phyloP scores from a whole-genome alignment of 2,329 filamentous ascomycete genomes.

The Chaetomium strumarium region DNA sequence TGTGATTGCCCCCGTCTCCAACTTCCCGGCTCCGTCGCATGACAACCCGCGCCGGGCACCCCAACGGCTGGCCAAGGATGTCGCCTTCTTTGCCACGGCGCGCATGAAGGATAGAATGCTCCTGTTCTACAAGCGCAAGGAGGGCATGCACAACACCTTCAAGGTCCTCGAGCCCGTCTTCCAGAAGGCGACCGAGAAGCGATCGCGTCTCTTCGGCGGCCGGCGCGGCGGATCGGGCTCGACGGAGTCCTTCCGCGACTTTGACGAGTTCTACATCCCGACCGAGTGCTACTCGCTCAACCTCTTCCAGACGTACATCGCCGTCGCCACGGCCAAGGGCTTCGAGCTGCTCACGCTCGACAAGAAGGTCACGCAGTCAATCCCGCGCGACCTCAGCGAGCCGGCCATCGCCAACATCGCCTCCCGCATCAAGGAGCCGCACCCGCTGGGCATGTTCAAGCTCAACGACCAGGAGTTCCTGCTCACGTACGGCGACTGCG shows the following conservation, averaged over 20 bases:
- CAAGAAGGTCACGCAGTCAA: conserved; percentile 92
- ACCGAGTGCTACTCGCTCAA: conserved; percentile 93
- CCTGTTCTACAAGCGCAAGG: conserved; percentile 95
- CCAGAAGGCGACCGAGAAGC: conserved; percentile 84
- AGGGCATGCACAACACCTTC: conserved; percentile 87
- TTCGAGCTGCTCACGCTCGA: conserved; percentile 95
- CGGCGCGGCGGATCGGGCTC: conserved; percentile 58
- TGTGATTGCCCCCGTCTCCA: conserved; percentile 61
- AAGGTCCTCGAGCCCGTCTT: conserved; percentile 95
- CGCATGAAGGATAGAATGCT: conserved; percentile 95
- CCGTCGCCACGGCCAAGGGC: conserved; percentile 83
- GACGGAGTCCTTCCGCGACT: conserved; percentile 96
- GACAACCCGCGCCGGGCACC: conserved; percentile 81
- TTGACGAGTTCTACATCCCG: conserved; percentile 97
- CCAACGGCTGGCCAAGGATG: conserved; percentile 85
- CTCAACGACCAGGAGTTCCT: conserved; percentile 89
- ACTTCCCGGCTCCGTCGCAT: conserved; percentile 54
- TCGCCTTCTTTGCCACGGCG: conserved; percentile 93
- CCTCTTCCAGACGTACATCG: conserved; percentile 89
- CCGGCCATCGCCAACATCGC: conserved; percentile 80
- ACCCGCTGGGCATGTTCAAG: conserved; percentile 92
- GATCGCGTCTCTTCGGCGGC: conserved; percentile 58
- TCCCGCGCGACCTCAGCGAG: conserved; percentile 72
- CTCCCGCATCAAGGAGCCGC: conserved; percentile 72
- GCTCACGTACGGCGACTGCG: conserved; percentile 90